These are phyloP conservation scores for Anthracocystis setariae DNA, from an alignment of 1,284 basidiomycete species.

Conservation along the genomic window DNA sequence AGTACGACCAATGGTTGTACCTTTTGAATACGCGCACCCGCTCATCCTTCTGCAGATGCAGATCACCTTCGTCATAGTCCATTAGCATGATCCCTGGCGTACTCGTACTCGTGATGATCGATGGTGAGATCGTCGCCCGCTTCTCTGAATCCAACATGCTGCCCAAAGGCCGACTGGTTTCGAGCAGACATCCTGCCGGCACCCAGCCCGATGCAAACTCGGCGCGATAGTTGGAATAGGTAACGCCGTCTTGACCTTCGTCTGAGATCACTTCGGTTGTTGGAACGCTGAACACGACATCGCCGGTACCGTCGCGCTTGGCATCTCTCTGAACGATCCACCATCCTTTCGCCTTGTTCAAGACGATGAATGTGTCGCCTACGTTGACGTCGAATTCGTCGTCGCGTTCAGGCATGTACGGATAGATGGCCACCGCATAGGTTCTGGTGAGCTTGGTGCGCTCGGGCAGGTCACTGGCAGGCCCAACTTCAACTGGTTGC, in stretches of 20 bases:
- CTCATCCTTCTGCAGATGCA: constrained; percentile 86
- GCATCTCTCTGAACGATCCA: constrained; percentile 95
- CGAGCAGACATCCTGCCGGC: constrained; percentile 83
- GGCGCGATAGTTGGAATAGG: constrained; percentile 32
- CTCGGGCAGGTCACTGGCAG: constrained; percentile 47
- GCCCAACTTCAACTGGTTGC: constrained; percentile 49
- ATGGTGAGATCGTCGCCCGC: constrained; percentile 78
- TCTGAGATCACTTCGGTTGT: constrained; percentile 71
- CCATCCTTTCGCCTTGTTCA: constrained; percentile 94
- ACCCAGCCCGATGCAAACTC: constrained; percentile 66
- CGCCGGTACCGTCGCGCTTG: constrained; percentile 78
- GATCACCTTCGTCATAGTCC: constrained; percentile 90
- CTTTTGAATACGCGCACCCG: constrained; percentile 88
- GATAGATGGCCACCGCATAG: constrained; percentile 90
- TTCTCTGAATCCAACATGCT: constrained; percentile 62
- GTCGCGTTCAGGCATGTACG: constrained; percentile 93
- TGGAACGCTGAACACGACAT: constrained; percentile 78
- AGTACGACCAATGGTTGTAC: constrained; percentile 95
- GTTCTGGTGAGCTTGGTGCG: constrained; percentile 63
- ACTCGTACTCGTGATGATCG: constrained; percentile 88
- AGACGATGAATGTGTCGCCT: constrained; percentile 79
- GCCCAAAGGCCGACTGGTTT: constrained; percentile 73
- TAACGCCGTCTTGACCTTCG: constrained; percentile 36
- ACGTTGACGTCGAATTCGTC: constrained; percentile 98
- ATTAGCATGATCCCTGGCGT: constrained; percentile 93